A percentile compares a stretch with the other conserved stretches of the same genome.
Conservation (phyloP, 345 rosid genomes). For the Leavenworthia alabamica region DNA sequence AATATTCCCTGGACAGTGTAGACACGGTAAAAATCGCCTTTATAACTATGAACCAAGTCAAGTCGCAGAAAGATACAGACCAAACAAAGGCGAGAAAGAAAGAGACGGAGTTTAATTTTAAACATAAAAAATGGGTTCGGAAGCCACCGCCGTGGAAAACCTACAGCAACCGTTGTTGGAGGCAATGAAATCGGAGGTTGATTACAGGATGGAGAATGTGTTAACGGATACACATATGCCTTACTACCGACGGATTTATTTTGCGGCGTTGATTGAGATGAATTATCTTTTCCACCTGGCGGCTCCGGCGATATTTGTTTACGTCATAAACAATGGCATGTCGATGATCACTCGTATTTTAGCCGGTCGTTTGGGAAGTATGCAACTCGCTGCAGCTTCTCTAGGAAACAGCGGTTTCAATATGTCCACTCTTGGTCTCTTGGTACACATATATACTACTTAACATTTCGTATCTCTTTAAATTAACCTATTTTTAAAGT, state of each 20-base stretch:
- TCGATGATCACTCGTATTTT: slow-evolving; percentile 55
- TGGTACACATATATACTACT: too few species aligned
- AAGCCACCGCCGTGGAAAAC: slow-evolving; percentile 6
- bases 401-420: slow-evolving; percentile 58
- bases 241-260: slow-evolving; percentile 24
- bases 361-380: slow-evolving; percentile 59
- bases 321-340: slow-evolving; percentile 46
- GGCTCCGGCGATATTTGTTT: slow-evolving; percentile 50
- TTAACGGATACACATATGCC: slow-evolving; percentile 34
- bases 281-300: slow-evolving; percentile 41
- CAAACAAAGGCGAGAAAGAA: background rate
- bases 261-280: slow-evolving; percentile 50
- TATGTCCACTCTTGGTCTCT: slow-evolving; percentile 40
- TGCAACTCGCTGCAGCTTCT: slow-evolving; percentile 55
- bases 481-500: too few species aligned
- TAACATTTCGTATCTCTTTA: too few species aligned
- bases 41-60: slow-evolving; percentile 5
- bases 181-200: slow-evolving; percentile 26
- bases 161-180: slow-evolving; percentile 26
- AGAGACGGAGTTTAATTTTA: background rate
- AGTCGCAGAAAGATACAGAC: slow-evolving; percentile 5
- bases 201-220: slow-evolving; percentile 43
- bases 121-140: slow-evolving; percentile 27
- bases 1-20: background rate
- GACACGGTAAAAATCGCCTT: slow-evolving; percentile 19